phyloP scores from a whole-genome alignment of 495 filamentous ascomycete species.

The Lentithecium fluviatile region DNA sequence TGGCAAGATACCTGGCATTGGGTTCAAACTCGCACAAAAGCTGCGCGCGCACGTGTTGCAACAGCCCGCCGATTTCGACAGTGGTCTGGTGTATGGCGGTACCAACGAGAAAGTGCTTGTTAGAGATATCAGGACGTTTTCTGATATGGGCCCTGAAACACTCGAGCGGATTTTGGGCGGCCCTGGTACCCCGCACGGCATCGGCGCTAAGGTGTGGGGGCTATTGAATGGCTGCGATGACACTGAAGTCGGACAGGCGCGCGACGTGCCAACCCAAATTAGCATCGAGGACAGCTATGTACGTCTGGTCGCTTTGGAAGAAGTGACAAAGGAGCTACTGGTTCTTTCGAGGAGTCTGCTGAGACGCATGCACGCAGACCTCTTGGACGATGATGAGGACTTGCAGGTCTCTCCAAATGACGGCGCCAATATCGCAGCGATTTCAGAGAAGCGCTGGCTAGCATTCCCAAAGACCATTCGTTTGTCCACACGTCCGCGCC shows the following conservation, averaged over 20 bases:
- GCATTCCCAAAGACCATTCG: constrained; percentile 70
- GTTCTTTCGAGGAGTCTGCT: constrained; percentile 68
- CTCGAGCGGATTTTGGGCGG: constrained; percentile 67
- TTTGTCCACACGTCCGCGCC: constrained; percentile 70
- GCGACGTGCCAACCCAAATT: constrained; percentile 79
- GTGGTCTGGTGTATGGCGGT: constrained; percentile 46
- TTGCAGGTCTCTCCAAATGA: constrained; percentile 3
- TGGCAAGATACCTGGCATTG: constrained; percentile 82
- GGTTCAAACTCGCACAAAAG: constrained; percentile 70
- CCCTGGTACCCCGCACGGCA: constrained; percentile 64
- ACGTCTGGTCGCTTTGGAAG: constrained; percentile 59
- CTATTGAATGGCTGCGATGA: constrained; percentile 64
- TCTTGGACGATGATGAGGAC: constrained; percentile 56
- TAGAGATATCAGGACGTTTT: constrained; percentile 59
- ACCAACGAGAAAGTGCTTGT: constrained; percentile 62
- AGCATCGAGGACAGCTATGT: constrained; percentile 91
- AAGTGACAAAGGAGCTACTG: constrained; percentile 63
- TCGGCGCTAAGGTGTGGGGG: constrained; percentile 62
- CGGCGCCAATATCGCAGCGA: neutral
- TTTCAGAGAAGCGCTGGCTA: constrained; percentile 54
- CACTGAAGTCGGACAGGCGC: constrained; percentile 66
- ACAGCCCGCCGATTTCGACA: constrained; percentile 43
- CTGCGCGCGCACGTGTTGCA: constrained; percentile 63
- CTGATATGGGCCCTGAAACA: constrained; percentile 57
- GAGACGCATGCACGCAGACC: constrained; percentile 73